These are phyloP conservation scores for Pouteria glomerata DNA, from an alignment of 148 eudicot genomes.

Conservation along the genomic window DNA sequence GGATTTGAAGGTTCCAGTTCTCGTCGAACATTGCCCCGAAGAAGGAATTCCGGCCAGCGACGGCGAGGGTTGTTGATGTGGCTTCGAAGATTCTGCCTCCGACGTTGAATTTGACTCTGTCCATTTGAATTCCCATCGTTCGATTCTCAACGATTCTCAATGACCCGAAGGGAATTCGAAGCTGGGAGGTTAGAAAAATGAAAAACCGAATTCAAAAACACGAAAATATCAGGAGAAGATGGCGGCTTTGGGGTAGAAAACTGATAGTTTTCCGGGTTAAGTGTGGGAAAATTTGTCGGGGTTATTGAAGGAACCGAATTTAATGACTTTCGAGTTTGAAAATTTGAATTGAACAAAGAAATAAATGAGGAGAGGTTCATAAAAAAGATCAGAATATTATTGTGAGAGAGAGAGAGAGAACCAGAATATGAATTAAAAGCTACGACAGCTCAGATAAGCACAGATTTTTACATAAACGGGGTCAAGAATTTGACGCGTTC, in stretches of 20 bases:
- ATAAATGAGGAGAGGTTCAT: background rate
- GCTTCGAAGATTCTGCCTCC: constrained; percentile 81
- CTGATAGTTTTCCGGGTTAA: background rate
- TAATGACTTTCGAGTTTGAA: background rate
- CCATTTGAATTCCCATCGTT: constrained; percentile 49
- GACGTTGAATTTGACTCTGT: constrained; percentile 63
- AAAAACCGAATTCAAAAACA: constrained; percentile 5
- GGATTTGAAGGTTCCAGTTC: constrained; percentile 48
- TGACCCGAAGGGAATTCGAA: constrained; percentile 9
- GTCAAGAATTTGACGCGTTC: background rate
- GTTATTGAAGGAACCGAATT: background rate
- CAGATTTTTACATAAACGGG: background rate
- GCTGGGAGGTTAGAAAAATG: background rate
- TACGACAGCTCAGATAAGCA: background rate
- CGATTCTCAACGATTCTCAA: background rate
- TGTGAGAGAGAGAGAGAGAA: background rate
- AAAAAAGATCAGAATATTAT: background rate
- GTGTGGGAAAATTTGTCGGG: background rate
- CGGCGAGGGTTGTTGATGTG: constrained; percentile 74
- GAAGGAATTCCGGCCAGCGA: constrained; percentile 69
- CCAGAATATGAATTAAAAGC: background rate
- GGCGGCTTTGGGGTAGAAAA: background rate
- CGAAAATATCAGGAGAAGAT: background rate
- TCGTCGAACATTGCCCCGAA: constrained; percentile 78
- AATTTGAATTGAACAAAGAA: background rate